Base-by-base conservation (phyloP, 129 eudicot species). In the Flaveria robusta region DNA sequence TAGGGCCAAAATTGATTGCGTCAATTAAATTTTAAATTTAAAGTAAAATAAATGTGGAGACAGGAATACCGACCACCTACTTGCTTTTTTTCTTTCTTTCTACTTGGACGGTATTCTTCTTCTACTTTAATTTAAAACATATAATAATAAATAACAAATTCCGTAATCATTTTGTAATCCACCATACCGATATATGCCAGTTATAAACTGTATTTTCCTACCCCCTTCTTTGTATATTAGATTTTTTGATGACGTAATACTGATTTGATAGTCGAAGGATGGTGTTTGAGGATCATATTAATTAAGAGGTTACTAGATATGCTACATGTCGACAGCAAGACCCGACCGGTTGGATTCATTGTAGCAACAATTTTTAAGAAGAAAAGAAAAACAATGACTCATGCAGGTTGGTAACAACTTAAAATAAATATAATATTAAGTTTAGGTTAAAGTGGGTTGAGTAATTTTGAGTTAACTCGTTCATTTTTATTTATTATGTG, bases 31-130 rank as follows among this genome's bases (percentile, higher is more conserved):
- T 1, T 43, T 43, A 8, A 43, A 62, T 23, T 77, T 18, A 37
- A 41, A 50, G 24, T 64, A 37, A 71, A 72, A 37, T 79, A 49
- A 72, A 79, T 72, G 67, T 34, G 58, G 82, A 39, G 81, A 71
- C 67, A 62, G 29, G 77, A 50, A 71, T 63, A 79, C 83, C 78
- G 74, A 50, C 83, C 74, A 50, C 83, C 74, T 71, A 50, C 58
- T 47, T 79, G 56, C 71, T 62, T 62, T 62, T 9, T 55, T 54
- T 47, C 51, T 68, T 76, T 63, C 58, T 68, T 78, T 68, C 31
- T 77, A n/a, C 58, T 68, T 79, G 83, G 83, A 71, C 78, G 72
- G 77, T 78, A 23, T 47, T 41, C 34, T 71, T 77, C 66, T 49
- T 71, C 56, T 47, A 13, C 79, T 63, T 63, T 79, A 18, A 62